Conservation (phyloP, 1,139 yeast genomes). For the Cylindricascospora bacillispora region DNA sequence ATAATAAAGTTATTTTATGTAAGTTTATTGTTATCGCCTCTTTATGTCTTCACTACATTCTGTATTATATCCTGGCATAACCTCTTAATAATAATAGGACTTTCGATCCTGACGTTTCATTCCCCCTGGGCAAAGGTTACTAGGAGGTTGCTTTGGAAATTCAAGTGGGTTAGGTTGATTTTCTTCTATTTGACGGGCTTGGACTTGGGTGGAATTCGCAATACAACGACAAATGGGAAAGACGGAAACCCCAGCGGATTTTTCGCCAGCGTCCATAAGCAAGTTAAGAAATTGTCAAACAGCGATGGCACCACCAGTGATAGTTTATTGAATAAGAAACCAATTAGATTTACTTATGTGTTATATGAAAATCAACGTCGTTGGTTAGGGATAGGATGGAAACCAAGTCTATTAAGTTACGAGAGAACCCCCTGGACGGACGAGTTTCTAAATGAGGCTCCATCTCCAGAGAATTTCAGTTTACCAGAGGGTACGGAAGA, state of each 20-base stretch:
- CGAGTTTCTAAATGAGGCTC: slow-evolving; percentile 81
- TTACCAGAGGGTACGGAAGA: slow-evolving; percentile 64
- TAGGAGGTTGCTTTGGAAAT: slow-evolving; percentile 72
- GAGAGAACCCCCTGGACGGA: slow-evolving; percentile 98
- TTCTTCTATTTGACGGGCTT: slow-evolving; percentile 79
- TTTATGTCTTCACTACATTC: slow-evolving; percentile 57
- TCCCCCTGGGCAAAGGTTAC: slow-evolving; percentile 75
- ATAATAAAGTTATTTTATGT: slow-evolving; percentile 70
- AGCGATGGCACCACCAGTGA: background rate
- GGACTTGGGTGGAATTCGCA: slow-evolving; percentile 49
- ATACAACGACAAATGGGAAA: slow-evolving; percentile 13
- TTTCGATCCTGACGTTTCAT: slow-evolving; percentile 67
- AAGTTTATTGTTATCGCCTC: slow-evolving; percentile 72
- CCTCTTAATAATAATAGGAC: slow-evolving; percentile 47
- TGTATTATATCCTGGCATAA: slow-evolving; percentile 60
- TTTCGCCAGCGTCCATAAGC: slow-evolving; percentile 25
- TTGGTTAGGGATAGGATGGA: slow-evolving; percentile 99
- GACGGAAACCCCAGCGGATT: slow-evolving; percentile 17
- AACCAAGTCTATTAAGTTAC: slow-evolving; percentile 75
- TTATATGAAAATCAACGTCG: slow-evolving; percentile 93
- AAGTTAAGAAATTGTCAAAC: slow-evolving; percentile 14
- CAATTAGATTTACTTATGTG: slow-evolving; percentile 83
- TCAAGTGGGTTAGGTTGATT: slow-evolving; percentile 53
- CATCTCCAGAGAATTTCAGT: slow-evolving; percentile 64
- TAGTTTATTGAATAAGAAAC: slow-evolving; percentile 27